These are phyloP conservation scores for Geotrichum ghanense DNA, from an alignment of 805 yeast species.

Conservation along the genomic window DNA sequence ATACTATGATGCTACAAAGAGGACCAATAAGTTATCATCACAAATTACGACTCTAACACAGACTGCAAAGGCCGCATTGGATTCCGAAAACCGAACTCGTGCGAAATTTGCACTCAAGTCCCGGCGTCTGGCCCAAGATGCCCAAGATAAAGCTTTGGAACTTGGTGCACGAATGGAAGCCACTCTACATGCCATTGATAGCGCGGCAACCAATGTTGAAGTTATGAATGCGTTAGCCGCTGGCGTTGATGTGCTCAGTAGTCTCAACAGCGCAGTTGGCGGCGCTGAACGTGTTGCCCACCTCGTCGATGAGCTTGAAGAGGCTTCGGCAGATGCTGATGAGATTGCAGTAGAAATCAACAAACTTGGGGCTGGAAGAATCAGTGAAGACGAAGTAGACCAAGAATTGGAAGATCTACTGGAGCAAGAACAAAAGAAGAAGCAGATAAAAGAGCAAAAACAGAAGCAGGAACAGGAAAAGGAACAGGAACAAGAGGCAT, in stretches of 20 bases:
- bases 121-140: slow-evolving; percentile 26
- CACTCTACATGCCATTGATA: slow-evolving; percentile 32
- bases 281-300: slow-evolving; percentile 34
- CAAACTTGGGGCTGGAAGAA: slow-evolving; percentile 20
- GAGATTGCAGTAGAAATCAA: slow-evolving; percentile 28
- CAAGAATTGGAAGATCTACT: slow-evolving; percentile 26
- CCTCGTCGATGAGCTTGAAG: slow-evolving; percentile 31
- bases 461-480: slow-evolving; percentile 1
- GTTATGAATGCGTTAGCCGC: slow-evolving; percentile 29
- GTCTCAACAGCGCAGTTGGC: slow-evolving; percentile 32
- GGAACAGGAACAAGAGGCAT: slow-evolving; percentile 1
- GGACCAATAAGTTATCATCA: slow-evolving; percentile 14
- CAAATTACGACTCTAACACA: slow-evolving; percentile 8
- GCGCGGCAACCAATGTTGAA: slow-evolving; percentile 31
- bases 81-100: slow-evolving; percentile 18
- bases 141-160: slow-evolving; percentile 24
- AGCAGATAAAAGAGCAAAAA: background rate
- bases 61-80: slow-evolving; percentile 16
- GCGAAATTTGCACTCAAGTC: slow-evolving; percentile 27
- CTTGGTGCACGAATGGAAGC: slow-evolving; percentile 29
- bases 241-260: slow-evolving; percentile 27
- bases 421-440: slow-evolving; percentile 5
- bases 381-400: slow-evolving; percentile 28
- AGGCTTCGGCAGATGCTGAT: slow-evolving; percentile 28
- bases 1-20: slow-evolving; percentile 10